Conservation (phyloP, 78 protist genomes). For the Cyanophora paradoxa region DNA sequence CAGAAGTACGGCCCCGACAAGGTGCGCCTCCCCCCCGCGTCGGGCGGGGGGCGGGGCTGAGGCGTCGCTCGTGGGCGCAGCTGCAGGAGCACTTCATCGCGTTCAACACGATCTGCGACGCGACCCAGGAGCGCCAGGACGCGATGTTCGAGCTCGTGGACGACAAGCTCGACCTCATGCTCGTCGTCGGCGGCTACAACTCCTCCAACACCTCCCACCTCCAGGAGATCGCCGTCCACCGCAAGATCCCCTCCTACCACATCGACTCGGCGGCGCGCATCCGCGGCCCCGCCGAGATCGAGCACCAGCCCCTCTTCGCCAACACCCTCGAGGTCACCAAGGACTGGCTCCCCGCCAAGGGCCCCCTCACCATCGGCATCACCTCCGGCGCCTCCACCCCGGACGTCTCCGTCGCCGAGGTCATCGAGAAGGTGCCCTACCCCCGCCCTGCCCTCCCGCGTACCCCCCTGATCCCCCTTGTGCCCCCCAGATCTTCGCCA, state of each 20-base stretch:
- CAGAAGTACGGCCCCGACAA: constrained; percentile 25
- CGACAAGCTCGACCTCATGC: constrained; percentile 16
- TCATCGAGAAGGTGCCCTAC: not conserved
- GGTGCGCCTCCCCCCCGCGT: too few species aligned
- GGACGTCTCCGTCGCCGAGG: constrained; percentile 22
- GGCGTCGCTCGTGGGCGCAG: too few species aligned
- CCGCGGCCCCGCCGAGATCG: constrained; percentile 1
- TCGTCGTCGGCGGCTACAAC: constrained; percentile 45
- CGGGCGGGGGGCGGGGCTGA: too few species aligned
- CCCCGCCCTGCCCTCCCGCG: too few species aligned
- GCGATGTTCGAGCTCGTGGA: not conserved
- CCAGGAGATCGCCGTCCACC: constrained; percentile 20
- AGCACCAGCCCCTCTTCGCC: constrained; percentile 2
- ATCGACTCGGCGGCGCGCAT: constrained; percentile 10
- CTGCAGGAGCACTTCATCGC: constrained; percentile 17
- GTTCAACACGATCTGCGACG: constrained; percentile 51
- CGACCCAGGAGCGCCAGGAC: constrained; percentile 39
- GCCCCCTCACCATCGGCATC: constrained; percentile 24
- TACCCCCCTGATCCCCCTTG: too few species aligned
- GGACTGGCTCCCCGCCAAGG: not conserved
- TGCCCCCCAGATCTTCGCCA: too few species aligned
- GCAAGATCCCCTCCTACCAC: constrained; percentile 18
- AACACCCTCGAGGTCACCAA: not conserved
- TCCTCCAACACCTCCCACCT: constrained; percentile 39
- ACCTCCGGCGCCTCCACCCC: constrained; percentile 48